Percentiles rank a stretch among this genome's conserved stretches.
phyloP scores from a whole-genome alignment of 2,329 filamentous ascomycete genomes.

The Exserohilum rostratum region DNA sequence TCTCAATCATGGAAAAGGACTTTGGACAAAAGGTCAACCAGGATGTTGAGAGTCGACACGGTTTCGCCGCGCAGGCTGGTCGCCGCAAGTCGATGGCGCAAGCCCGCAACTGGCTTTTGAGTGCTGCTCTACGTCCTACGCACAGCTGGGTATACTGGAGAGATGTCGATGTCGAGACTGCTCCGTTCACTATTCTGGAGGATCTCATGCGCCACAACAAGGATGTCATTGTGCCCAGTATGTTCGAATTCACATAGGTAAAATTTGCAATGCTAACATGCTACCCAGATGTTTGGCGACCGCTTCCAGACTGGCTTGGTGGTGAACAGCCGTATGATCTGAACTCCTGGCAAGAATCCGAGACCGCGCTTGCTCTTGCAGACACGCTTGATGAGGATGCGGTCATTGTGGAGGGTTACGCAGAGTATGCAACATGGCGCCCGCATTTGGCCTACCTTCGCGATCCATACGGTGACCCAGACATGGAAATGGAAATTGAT shows the following conservation, averaged over 20 bases:
- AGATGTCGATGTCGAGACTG: slow-evolving; percentile 97
- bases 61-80: slow-evolving; percentile 93
- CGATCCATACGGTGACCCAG: slow-evolving; percentile 95
- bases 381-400: slow-evolving; percentile 97
- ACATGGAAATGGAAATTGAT: slow-evolving; percentile 99
- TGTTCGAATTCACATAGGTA: background rate
- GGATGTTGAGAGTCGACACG: slow-evolving; percentile 95
- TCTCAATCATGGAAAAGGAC: slow-evolving; percentile 97
- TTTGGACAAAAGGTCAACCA: slow-evolving; percentile 98
- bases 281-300: slow-evolving; percentile 80
- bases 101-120: slow-evolving; percentile 94
- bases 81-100: slow-evolving; percentile 97
- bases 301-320: slow-evolving; percentile 97
- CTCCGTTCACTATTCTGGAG: slow-evolving; percentile 93
- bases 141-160: slow-evolving; percentile 99
- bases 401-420: slow-evolving; percentile 98
- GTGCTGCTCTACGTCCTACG: slow-evolving; percentile 87
- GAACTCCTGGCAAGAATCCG: slow-evolving; percentile 99
- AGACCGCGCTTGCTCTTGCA: slow-evolving; percentile 89
- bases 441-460: slow-evolving; percentile 95
- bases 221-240: slow-evolving; percentile 97
- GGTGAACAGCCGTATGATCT: slow-evolving; percentile 98
- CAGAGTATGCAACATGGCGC: slow-evolving; percentile 97
- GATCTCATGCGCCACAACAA: slow-evolving; percentile 99
- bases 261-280: slow-evolving; percentile 22